A percentile compares a stretch with the other conserved stretches of the same genome.
Conservation (phyloP, 2,329 filamentous ascomycete species). For the Didymella pomorum region DNA sequence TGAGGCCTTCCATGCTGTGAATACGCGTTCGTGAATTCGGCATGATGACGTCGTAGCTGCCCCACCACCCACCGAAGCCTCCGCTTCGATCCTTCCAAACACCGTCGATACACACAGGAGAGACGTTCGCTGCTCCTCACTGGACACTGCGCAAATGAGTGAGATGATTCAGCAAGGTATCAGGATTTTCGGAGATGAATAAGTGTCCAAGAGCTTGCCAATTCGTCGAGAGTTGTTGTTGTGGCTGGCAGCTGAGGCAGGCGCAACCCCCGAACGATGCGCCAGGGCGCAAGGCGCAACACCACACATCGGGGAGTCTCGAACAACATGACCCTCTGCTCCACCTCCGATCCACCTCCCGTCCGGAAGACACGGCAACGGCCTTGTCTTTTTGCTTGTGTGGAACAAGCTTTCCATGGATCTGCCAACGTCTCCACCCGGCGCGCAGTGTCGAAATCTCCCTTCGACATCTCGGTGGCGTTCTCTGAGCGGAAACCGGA, state of each 20-base stretch:
- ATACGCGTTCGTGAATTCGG: constrained; percentile 1
- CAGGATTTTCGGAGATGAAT: not conserved
- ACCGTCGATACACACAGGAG: not conserved
- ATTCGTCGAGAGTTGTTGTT: not conserved
- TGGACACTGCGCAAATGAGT: not conserved
- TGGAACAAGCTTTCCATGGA: constrained; percentile 3
- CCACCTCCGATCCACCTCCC: constrained; percentile 1
- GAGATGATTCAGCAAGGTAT: not conserved
- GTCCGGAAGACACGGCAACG: not conserved
- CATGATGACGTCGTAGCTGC: constrained; percentile 22
- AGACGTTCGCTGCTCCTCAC: not conserved
- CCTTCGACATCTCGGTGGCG: not conserved
- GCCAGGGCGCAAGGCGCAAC: constrained; percentile 4
- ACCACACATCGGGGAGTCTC: not conserved
- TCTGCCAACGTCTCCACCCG: not conserved
- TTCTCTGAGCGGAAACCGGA: not conserved
- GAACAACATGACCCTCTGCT: not conserved
- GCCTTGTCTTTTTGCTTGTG: constrained; percentile 1
- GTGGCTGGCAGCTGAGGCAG: not conserved
- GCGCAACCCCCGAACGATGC: not conserved
- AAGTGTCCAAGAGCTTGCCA: not conserved
- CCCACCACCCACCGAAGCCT: constrained; percentile 5
- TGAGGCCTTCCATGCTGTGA: not conserved
- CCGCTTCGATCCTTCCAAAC: not conserved
- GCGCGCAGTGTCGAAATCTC: not conserved